Evolutionary conservation across 1,284 basidiomycete genomes (phyloP).

Genomic region (Phlebopus sp.): DNA sequence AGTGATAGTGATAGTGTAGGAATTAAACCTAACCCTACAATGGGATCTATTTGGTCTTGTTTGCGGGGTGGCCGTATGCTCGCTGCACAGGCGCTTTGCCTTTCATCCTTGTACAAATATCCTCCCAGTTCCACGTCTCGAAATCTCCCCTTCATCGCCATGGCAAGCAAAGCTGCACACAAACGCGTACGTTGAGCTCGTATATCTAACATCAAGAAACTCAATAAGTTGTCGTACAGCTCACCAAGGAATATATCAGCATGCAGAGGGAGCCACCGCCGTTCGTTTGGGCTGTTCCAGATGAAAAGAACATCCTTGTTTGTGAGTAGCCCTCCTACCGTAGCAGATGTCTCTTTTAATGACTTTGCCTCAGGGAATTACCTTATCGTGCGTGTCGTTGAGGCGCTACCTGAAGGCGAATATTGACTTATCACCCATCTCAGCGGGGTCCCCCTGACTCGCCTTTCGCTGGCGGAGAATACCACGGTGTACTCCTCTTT

Average conservation of each 20-base stretch:
- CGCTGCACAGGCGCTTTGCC: slow-evolving; percentile 23
- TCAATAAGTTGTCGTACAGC: slow-evolving; percentile 40
- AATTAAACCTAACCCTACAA: slow-evolving; percentile 22
- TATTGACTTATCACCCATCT: slow-evolving; percentile 10
- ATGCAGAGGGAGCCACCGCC: slow-evolving; percentile 95
- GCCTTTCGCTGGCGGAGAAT: slow-evolving; percentile 90
- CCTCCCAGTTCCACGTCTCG: not conserved
- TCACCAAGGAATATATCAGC: slow-evolving; percentile 84
- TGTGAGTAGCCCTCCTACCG: slow-evolving; percentile 48
- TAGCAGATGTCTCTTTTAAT: slow-evolving; percentile 5
- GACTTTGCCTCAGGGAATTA: slow-evolving; percentile 70
- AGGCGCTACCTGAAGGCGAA: not conserved
- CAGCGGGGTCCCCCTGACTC: slow-evolving; percentile 93
- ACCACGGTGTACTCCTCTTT: slow-evolving; percentile 86
- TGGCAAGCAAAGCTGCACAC: slow-evolving; percentile 82
- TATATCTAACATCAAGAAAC: not conserved
- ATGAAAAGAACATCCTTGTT: slow-evolving; percentile 93
- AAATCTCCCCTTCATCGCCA: slow-evolving; percentile 26
- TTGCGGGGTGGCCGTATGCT: slow-evolving; percentile 27
- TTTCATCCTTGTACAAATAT: slow-evolving; percentile 23
- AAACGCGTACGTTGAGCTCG: slow-evolving; percentile 61
- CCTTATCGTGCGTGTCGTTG: slow-evolving; percentile 65
- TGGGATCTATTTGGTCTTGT: slow-evolving; percentile 21
- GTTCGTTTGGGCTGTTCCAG: slow-evolving; percentile 90
- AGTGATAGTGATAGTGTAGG: not conserved